These are phyloP conservation scores for Limonomyces culmigenus DNA, from an alignment of 1,284 basidiomycete species.

Conservation along the genomic window DNA sequence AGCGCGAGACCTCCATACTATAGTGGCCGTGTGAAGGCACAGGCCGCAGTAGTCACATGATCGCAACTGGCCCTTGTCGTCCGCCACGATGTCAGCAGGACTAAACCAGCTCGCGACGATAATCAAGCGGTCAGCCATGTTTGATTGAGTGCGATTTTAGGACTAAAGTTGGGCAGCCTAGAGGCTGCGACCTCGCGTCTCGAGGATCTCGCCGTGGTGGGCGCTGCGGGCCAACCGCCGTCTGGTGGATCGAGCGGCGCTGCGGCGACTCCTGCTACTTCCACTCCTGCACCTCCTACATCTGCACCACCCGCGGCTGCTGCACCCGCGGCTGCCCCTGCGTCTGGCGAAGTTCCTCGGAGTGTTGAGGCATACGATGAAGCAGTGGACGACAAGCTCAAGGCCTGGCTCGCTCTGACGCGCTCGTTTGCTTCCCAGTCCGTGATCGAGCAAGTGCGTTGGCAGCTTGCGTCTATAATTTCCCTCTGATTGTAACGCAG, in stretches of 20 bases:
- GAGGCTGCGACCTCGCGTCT: conserved; percentile 91
- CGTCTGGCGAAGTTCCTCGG: conserved; percentile 28
- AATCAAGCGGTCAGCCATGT: conserved; percentile 52
- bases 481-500: not conserved
- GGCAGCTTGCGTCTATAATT: no score
- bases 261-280: no score
- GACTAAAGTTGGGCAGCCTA: conserved; percentile 27
- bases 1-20: not conserved
- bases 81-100: conserved; percentile 25
- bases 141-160: conserved; percentile 2
- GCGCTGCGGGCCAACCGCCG: conserved; percentile 15
- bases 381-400: conserved; percentile 54
- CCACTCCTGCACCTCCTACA: conserved; percentile 17
- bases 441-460: conserved; percentile 66
- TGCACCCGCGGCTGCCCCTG: conserved; percentile 18
- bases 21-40: not conserved
- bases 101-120: conserved; percentile 63
- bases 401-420: conserved; percentile 63
- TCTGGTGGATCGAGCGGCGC: conserved; percentile 11
- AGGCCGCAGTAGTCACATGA: not conserved
- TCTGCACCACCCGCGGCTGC: conserved; percentile 21
- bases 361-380: conserved; percentile 66
- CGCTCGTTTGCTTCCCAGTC: conserved; percentile 57
- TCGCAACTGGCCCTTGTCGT: not conserved
- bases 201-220: conserved; percentile 69